Evolutionary conservation across 208 protist genomes (phyloP).

Genomic region (Acanthamoeba castellanii): DNA sequence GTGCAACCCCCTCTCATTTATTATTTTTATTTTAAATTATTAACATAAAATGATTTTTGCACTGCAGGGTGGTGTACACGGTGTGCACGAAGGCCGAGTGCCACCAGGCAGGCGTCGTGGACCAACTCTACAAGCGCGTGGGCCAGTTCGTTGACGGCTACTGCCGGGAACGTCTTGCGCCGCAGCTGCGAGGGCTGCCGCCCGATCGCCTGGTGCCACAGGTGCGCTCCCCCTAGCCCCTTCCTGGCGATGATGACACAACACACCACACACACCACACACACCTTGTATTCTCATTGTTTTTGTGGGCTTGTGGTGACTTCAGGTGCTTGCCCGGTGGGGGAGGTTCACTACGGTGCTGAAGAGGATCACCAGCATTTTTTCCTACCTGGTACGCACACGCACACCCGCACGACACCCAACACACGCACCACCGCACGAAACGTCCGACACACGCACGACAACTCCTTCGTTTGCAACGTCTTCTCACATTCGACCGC

Average conservation of each 20-base stretch:
- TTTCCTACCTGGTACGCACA: neutral
- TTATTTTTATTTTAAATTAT: neutral
- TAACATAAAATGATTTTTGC: neutral
- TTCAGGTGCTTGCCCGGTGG: neutral
- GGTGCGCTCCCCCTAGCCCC: neutral
- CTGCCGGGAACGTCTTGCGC: neutral
- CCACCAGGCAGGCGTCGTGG: neutral
- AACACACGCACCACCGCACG: too few species aligned
- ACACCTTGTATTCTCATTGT: neutral
- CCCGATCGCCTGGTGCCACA: neutral
- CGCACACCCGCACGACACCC: too few species aligned
- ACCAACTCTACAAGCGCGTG: conserved; percentile 13
- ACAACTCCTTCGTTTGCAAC: too few species aligned
- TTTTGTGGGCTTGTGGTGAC: too few species aligned
- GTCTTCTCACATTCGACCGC: too few species aligned
- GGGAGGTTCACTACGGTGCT: neutral
- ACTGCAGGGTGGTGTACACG: neutral
- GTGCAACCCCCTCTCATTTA: neutral
- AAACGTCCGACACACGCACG: too few species aligned
- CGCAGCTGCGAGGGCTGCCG: neutral
- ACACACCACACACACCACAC: neutral
- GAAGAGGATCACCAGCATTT: neutral
- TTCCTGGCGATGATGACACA: too few species aligned
- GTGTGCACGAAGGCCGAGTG: neutral
- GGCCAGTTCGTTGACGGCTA: neutral